Base-by-base conservation (phyloP, 176 grass and related monocot genomes). In the Pontederia crassipes region DNA sequence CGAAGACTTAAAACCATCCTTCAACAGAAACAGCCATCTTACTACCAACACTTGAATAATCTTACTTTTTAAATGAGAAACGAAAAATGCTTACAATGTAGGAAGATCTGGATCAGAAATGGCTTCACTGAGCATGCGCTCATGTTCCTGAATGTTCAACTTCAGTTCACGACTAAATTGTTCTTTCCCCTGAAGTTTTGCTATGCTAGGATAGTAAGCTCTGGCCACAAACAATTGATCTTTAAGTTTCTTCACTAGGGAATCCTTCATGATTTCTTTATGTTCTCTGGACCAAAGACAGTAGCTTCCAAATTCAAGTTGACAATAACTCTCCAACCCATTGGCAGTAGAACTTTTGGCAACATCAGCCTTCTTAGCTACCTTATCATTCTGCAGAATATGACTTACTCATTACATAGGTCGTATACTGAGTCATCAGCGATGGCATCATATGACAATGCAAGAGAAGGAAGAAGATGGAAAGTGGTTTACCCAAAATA, bases 281-380 rank as follows among this genome's bases (percentile, higher is more conserved):
- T 95, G 82, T 62, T 89, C 81, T 57, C 68, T 70, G 69, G 89
- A 85, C 89, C 89, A 95, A 58, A 89, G 78, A 46, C 89, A 95
- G 57, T 89, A 95, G 63, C 81, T 89, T 48, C 89, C 85, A 58
- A 83, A 89, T 75, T 95, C 76, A 64, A 80, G 77, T 61, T 95
- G 74, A 72, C 85, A 95, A 10, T 78, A 79, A 62, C 61, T 85
- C 49, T 76, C 45, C 16, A 54, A 69, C 55, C 61, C 73, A 18
- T 76, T 29, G 18, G 17, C 17, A 58, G 20, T 27, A 27, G 24
- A 58, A 59, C 57, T 26, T 32, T 28, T 28, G 10, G 57, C 11
- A 32, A 28, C 11, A 12, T 59, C 6, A 32, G 12, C 11, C 24
- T 59, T 59, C 26, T 26, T 18, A 59, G 12, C 8, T 59, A 12